Conservation (phyloP, 495 filamentous ascomycete species). For the Penicillium bovifimosum region DNA sequence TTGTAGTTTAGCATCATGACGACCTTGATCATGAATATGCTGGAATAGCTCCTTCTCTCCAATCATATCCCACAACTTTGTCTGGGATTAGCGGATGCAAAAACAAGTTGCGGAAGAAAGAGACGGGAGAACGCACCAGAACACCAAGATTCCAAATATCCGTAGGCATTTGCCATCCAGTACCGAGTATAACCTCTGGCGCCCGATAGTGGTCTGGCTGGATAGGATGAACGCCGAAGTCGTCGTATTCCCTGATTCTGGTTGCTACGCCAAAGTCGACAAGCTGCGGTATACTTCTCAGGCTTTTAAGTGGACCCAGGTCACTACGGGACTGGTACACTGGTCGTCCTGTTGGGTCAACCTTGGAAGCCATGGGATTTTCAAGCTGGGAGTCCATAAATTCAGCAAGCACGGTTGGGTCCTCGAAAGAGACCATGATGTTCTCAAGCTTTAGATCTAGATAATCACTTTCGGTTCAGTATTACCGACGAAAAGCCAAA, state of each 20-base stretch:
- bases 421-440: slow-evolving; percentile 42
- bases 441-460: slow-evolving; percentile 46
- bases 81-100: slow-evolving; percentile 22
- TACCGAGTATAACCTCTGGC: slow-evolving; percentile 41
- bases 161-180: slow-evolving; percentile 35
- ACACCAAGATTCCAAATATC: slow-evolving; percentile 44
- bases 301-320: slow-evolving; percentile 35
- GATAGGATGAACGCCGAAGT: slow-evolving; percentile 38
- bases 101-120: too few relatives aligned
- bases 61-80: slow-evolving; percentile 47
- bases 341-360: slow-evolving; percentile 26
- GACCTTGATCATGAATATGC: slow-evolving; percentile 27
- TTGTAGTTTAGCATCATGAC: slow-evolving; percentile 34
- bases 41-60: slow-evolving; percentile 41
- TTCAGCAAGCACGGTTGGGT: slow-evolving; percentile 36
- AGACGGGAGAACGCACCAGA: slow-evolving; percentile 35
- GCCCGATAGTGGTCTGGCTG: slow-evolving; percentile 42
- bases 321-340: slow-evolving; percentile 39
- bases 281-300: slow-evolving; percentile 54
- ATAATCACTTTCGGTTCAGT: slow-evolving; percentile 18
- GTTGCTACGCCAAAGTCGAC: slow-evolving; percentile 87
- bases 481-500: slow-evolving; percentile 15
- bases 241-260: slow-evolving; percentile 42
- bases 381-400: slow-evolving; percentile 34
- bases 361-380: slow-evolving; percentile 38